These are phyloP conservation scores for Penicillium sp. DNA, from an alignment of 2,329 filamentous ascomycete species.

Conservation along the genomic window DNA sequence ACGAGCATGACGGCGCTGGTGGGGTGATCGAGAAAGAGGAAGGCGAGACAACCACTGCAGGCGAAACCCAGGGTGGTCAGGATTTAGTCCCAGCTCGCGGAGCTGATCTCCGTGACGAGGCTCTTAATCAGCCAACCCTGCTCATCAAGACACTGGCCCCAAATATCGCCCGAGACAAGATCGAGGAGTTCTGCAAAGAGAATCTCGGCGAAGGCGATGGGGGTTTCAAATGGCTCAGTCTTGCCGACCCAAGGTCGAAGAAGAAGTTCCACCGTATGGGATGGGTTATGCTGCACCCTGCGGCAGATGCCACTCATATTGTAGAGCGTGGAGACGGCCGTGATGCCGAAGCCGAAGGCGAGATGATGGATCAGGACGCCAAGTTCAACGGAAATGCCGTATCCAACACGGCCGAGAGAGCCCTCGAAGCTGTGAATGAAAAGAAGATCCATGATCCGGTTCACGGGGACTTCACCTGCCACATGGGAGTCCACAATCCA, in stretches of 20 bases:
- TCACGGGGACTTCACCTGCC: slow-evolving; percentile 94
- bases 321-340: slow-evolving; percentile 75
- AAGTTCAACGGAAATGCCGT: slow-evolving; percentile 36
- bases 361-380: slow-evolving; percentile 46
- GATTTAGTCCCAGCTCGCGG: slow-evolving; percentile 84
- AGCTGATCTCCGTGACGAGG: slow-evolving; percentile 87
- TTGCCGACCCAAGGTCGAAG: slow-evolving; percentile 94
- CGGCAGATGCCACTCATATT: slow-evolving; percentile 64
- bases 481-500: slow-evolving; percentile 93
- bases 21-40: slow-evolving; percentile 92
- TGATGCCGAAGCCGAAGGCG: slow-evolving; percentile 63
- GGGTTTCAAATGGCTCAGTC: slow-evolving; percentile 92
- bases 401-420: slow-evolving; percentile 73
- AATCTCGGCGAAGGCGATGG: slow-evolving; percentile 88
- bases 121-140: slow-evolving; percentile 84
- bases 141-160: slow-evolving; percentile 98
- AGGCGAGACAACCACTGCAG: slow-evolving; percentile 86
- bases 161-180: slow-evolving; percentile 88
- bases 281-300: slow-evolving; percentile 94
- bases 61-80: slow-evolving; percentile 89
- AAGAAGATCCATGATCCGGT: slow-evolving; percentile 96
- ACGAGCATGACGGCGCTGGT: slow-evolving; percentile 83
- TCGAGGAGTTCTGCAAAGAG: slow-evolving; percentile 93
- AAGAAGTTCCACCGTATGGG: slow-evolving; percentile 98
- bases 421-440: slow-evolving; percentile 91